These are phyloP conservation scores for Aureobasidium uvarum DNA, from an alignment of 2,329 filamentous ascomycete genomes.

Conservation along the genomic window DNA sequence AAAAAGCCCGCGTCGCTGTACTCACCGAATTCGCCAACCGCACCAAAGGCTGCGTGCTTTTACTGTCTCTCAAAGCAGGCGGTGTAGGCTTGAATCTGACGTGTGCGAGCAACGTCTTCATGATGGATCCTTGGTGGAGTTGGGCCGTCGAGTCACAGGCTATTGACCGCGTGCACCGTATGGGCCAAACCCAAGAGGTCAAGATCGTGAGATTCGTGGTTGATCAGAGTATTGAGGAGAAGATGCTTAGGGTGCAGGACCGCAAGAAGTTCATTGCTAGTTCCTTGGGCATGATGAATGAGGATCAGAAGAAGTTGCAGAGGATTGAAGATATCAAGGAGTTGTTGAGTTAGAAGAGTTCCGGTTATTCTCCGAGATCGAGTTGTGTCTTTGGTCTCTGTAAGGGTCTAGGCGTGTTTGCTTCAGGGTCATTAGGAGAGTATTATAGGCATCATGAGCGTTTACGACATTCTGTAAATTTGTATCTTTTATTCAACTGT, in stretches of 20 bases:
- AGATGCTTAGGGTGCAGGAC: slow-evolving; percentile 92
- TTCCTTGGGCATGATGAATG: slow-evolving; percentile 88
- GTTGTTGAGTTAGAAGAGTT: slow-evolving; percentile 59
- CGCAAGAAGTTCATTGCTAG: slow-evolving; percentile 97
- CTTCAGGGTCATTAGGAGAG: background rate
- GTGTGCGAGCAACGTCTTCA: slow-evolving; percentile 82
- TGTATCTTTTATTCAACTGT: background rate
- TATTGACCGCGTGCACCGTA: slow-evolving; percentile 94
- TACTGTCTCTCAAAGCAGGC: slow-evolving; percentile 83
- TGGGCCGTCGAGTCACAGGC: slow-evolving; percentile 96
- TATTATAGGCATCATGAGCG: background rate
- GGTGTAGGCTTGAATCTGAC: slow-evolving; percentile 94
- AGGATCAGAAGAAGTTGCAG: slow-evolving; percentile 88
- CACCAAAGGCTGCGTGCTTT: slow-evolving; percentile 65
- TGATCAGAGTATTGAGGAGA: slow-evolving; percentile 85
- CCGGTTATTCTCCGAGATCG: too few species aligned
- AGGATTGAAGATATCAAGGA: slow-evolving; percentile 93
- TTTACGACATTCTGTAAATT: background rate
- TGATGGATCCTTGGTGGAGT: slow-evolving; percentile 99
- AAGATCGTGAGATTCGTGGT: slow-evolving; percentile 86
- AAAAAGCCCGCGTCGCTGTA: slow-evolving; percentile 77
- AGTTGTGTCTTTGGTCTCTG: background rate
- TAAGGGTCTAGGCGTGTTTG: background rate
- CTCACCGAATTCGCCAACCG: slow-evolving; percentile 65
- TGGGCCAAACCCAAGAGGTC: slow-evolving; percentile 88